These are phyloP conservation scores for Brassica juncea DNA, from an alignment of 345 rosid genomes.

Conservation along the genomic window DNA sequence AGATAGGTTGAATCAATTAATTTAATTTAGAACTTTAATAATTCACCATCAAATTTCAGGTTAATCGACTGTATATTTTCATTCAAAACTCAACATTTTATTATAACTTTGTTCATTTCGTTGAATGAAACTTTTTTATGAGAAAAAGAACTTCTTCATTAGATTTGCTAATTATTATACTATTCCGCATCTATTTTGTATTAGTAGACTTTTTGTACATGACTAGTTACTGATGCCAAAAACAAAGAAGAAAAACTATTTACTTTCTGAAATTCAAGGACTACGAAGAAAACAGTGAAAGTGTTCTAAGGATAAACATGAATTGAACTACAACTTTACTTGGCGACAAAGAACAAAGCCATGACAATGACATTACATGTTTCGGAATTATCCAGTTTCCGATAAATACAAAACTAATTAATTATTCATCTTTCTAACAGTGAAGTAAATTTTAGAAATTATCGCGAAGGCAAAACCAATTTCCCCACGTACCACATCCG, in stretches of 20 bases:
- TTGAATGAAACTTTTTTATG: neutral
- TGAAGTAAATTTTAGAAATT: neutral
- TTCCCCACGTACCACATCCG: neutral
- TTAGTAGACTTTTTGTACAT: neutral
- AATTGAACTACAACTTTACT: conserved; percentile 25
- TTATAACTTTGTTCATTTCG: neutral
- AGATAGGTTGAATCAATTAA: too few species aligned
- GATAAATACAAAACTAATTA: neutral
- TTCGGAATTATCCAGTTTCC: neutral
- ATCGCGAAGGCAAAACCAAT: neutral
- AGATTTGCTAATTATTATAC: too few species aligned
- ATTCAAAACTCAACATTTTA: too few species aligned
- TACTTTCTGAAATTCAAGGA: neutral
- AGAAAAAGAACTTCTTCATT: neutral
- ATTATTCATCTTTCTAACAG: conserved; percentile 7
- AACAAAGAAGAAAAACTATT: neutral
- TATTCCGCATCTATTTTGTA: neutral
- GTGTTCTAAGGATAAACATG: conserved; percentile 23
- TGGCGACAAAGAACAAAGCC: conserved; percentile 26
- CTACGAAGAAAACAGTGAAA: conserved; percentile 1
- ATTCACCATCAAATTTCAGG: neutral
- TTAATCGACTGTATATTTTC: neutral
- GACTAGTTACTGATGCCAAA: neutral
- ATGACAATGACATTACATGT: conserved; percentile 30
- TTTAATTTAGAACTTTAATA: too few species aligned